These are phyloP conservation scores for Yamadazyma epiphylla DNA, from an alignment of 1,139 yeast genomes.

Conservation along the genomic window DNA sequence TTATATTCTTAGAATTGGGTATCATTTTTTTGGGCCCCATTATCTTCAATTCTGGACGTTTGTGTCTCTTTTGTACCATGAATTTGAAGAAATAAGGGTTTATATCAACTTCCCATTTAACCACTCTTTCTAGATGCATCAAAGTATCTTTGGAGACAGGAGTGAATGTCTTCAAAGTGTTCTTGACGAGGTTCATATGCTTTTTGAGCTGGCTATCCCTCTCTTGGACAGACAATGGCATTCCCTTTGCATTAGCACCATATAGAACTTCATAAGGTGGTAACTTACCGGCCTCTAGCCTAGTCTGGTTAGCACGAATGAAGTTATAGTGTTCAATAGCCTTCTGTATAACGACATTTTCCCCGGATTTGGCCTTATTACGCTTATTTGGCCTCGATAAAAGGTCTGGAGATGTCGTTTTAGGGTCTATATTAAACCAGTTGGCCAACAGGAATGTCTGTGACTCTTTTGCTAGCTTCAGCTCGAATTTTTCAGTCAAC, in stretches of 20 bases:
- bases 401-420: slow-evolving; percentile 6
- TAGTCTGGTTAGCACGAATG: too few species aligned
- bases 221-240: slow-evolving; percentile 25
- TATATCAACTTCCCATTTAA: slow-evolving; percentile 16
- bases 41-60: slow-evolving; percentile 13
- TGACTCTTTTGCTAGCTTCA: slow-evolving; percentile 9
- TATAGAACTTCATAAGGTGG: slow-evolving; percentile 31
- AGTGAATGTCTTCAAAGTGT: slow-evolving; percentile 12
- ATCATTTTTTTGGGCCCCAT: slow-evolving; percentile 25
- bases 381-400: too few species aligned
- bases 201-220: slow-evolving; percentile 23
- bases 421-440: slow-evolving; percentile 8
- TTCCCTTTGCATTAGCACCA: slow-evolving; percentile 29
- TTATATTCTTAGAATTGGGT: slow-evolving; percentile 30
- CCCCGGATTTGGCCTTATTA: too few species aligned
- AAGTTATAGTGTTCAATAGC: too few species aligned
- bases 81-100: slow-evolving; percentile 27
- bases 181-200: slow-evolving; percentile 22
- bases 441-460: slow-evolving; percentile 11
- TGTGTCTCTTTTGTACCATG: slow-evolving; percentile 20
- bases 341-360: too few species aligned
- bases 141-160: slow-evolving; percentile 20
- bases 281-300: too few species aligned
- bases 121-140: slow-evolving; percentile 15
- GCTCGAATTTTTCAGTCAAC: slow-evolving; percentile 11